Evolutionary conservation across 2,329 filamentous ascomycete species (phyloP).

Genomic region (Aspergillus vadensis): DNA sequence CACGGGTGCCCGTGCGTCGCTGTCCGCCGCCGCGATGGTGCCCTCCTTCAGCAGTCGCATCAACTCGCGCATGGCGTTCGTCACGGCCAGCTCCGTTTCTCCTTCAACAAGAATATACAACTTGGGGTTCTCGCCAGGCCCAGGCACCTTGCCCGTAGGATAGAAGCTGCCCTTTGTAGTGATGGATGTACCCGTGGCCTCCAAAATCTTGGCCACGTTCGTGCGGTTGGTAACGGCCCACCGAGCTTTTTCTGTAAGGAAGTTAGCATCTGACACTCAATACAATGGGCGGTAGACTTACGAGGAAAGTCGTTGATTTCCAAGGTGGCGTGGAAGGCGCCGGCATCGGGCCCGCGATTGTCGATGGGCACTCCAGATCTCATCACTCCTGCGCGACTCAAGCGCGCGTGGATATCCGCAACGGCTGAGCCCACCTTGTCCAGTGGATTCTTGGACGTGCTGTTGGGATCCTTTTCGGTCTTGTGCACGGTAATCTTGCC

Average conservation of each 20-base stretch:
- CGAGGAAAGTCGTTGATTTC: constrained; percentile 99
- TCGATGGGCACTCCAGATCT: constrained; percentile 93
- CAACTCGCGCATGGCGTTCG: constrained; percentile 85
- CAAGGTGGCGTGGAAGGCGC: constrained; percentile 92
- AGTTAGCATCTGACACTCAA: constrained; percentile 13
- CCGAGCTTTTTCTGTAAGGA: constrained; percentile 73
- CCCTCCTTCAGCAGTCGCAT: constrained; percentile 86
- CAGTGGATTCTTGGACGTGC: constrained; percentile 63
- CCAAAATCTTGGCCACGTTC: constrained; percentile 96
- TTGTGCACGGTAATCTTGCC: constrained; percentile 73
- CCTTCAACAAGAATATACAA: constrained; percentile 97
- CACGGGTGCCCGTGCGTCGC: constrained; percentile 75
- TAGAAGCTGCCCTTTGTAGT: constrained; percentile 97
- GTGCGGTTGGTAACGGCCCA: constrained; percentile 99
- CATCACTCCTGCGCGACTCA: constrained; percentile 86
- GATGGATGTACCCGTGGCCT: constrained; percentile 91
- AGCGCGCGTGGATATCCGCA: constrained; percentile 83
- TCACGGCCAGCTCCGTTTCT: constrained; percentile 90
- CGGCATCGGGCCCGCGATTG: constrained; percentile 96
- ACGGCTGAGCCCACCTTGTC: constrained; percentile 90
- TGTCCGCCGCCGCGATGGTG: constrained; percentile 83
- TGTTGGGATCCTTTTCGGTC: constrained; percentile 59
- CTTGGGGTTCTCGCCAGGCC: constrained; percentile 77
- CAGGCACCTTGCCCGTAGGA: constrained; percentile 75
- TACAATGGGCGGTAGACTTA: constrained; percentile 34